Evolutionary conservation across 192 early-diverging fungal species (phyloP), one percentile per base, ranked within the genome.

Genomic region (Coemansia sp.): DNA sequence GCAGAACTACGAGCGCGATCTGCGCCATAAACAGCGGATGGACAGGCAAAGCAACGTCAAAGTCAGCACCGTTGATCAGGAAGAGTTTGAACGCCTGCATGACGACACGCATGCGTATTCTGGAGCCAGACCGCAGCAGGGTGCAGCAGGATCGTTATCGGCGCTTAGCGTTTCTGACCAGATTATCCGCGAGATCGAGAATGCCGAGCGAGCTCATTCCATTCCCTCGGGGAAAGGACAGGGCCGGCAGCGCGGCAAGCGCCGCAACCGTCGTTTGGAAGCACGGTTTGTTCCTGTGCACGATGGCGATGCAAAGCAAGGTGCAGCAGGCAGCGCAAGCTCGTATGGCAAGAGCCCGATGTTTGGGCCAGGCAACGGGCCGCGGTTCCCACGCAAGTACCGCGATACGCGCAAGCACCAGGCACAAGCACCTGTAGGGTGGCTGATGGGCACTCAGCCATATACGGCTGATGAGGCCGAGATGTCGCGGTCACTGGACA

Each of bases 1-100:
- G n/a, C 90, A 89, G 62, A 81, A 90, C 56, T 97, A 95, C 53
- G 93, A 97, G 62, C 70, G 82, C 39, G 86, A 89, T 30, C 71
- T 90, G 53, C 84, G 82, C 30, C 60, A 76, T 53, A 70, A 70
- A 60, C 71, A 72, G 61, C 71, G 63, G 8, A 62, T 76, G 51
- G 65, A 73, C 55, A 60, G 68, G 23, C 74, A 76, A 51, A 57
- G 46, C 47, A 76, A 60, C 39, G 47, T 59, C 58, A 89, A 89
- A 74, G 80, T 89, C 21, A 74, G 75, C 45, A 84, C 85, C 17
- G 79, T 87, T 18, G 66, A 73, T 10, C 69, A 76, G 56, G 80
- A 80, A 9, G 80, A 86, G 40, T 87, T 86, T 66, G 78, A 73
- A 20, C 80, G 77, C 14, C 46, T 72, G 62, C 63, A 84, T 21